A percentile compares a stretch with the other conserved stretches of the same genome.
Evolutionary conservation across 495 filamentous ascomycete genomes (phyloP).

Genomic region (Daldinia vernicosa): DNA sequence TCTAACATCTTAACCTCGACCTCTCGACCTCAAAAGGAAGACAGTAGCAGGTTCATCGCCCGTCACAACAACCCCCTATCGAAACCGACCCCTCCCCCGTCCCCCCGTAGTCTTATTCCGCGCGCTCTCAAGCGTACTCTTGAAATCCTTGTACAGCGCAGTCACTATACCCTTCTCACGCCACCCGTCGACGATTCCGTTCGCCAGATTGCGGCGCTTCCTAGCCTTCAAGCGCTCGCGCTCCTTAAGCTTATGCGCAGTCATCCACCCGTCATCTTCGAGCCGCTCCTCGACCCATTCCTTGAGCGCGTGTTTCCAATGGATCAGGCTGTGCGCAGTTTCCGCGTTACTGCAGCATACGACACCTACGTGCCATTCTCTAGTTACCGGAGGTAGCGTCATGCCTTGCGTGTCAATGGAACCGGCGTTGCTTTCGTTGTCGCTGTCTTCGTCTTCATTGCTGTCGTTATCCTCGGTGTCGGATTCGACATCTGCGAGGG

Average conservation of each 20-base stretch:
- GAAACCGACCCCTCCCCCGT: constrained; percentile 13
- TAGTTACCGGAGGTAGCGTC: constrained; percentile 49
- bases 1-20: not conserved
- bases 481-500: constrained; percentile 70
- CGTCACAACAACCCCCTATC: not conserved
- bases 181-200: constrained; percentile 55
- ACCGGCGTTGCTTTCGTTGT: constrained; percentile 43
- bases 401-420: constrained; percentile 49
- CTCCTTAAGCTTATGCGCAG: constrained; percentile 52
- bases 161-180: constrained; percentile 36
- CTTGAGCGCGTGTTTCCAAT: constrained; percentile 81
- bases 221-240: constrained; percentile 55
- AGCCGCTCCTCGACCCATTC: constrained; percentile 73
- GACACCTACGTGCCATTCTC: constrained; percentile 50
- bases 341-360: constrained; percentile 72
- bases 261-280: constrained; percentile 60
- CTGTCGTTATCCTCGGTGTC: constrained; percentile 49
- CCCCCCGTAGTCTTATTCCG: constrained; percentile 47
- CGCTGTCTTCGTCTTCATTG: constrained; percentile 40
- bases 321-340: constrained; percentile 72
- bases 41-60: not conserved
- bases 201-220: constrained; percentile 62
- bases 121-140: constrained; percentile 48
- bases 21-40: not conserved
- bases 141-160: constrained; percentile 50